Percentiles rank a stretch among this genome's conserved stretches.
Evolutionary conservation across 2,329 filamentous ascomycete genomes (phyloP).

Genomic region (Fusarium anthophilum): DNA sequence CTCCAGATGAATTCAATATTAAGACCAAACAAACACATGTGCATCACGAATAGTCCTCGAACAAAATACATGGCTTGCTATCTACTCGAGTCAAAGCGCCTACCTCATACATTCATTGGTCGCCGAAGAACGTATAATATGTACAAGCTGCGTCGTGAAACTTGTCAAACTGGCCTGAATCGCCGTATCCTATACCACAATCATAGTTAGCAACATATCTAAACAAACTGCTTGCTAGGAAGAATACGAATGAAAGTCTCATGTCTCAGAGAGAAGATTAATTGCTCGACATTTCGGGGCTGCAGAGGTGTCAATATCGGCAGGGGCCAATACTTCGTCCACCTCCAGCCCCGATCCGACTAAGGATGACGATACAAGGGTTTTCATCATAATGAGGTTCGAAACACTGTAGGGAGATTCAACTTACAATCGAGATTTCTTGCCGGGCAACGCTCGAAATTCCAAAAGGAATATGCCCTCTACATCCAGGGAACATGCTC

Average conservation of each 20-base stretch:
- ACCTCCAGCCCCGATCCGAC: constrained; percentile 66
- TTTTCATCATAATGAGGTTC: constrained; percentile 77
- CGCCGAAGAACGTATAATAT: background rate
- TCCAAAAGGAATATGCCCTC: background rate
- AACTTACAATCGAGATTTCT: constrained; percentile 20
- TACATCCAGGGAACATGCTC: background rate
- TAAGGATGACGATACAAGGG: constrained; percentile 95
- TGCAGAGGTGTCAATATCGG: constrained; percentile 45
- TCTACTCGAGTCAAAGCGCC: background rate
- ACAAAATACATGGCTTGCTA: background rate
- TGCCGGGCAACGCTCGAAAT: background rate
- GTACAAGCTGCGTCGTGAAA: background rate
- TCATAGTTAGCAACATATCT: constrained; percentile 17
- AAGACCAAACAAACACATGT: background rate
- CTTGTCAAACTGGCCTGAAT: background rate
- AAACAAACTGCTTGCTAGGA: background rate
- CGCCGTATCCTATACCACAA: background rate
- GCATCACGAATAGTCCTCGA: background rate
- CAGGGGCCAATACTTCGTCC: constrained; percentile 46
- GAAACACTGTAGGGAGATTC: background rate
- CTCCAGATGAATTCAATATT: background rate
- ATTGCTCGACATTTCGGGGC: constrained; percentile 56
- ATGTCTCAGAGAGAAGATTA: constrained; percentile 66
- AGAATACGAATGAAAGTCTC: background rate
- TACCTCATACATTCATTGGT: background rate